Evolutionary conservation across 257 asterid species (phyloP), one percentile per base, ranked within the genome.

Genomic region (Striga asiatica): DNA sequence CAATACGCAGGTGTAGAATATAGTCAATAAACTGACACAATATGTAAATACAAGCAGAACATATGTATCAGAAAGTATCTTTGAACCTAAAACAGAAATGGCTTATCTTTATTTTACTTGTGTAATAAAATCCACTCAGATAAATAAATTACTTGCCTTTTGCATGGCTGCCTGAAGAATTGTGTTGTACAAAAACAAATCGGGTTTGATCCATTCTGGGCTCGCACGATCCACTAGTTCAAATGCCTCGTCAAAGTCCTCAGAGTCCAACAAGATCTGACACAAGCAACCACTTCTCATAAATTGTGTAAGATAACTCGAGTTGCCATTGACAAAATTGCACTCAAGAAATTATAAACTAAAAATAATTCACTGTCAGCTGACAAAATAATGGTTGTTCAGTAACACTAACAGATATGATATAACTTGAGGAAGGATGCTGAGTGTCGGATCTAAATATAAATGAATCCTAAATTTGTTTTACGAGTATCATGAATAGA

Each of bases 121-220:
- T n/a, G n/a, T n/a, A n/a, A n/a, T n/a, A n/a, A n/a, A n/a, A n/a
- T n/a, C n/a, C n/a, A n/a, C n/a, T n/a, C n/a, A n/a, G n/a, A n/a
- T n/a, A n/a, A n/a, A n/a, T n/a, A n/a, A n/a, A n/a, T n/a, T n/a
- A 53, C 46, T 50, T 56, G 85, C 97, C 95, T 75, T 72, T 62
- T 62, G 67, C 62, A 72, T 45, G 43, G 98, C 95, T 58, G 31
- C 76, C 56, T 54, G 80, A 68, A 87, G 81, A 80, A 84, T 56
- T 53, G 81, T 72, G 76, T 89, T 84, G 78, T 71, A 86, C 46
- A 78, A 50, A 43, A 76, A 50, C 60, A 70, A 20, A 73, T 89
- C 92, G 42, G 82, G 84, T 71, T 50, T 75, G 35, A 76, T 57
- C 71, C 78, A 79, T 59, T 83, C 91, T n/a, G 67, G 68, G 62